Percentiles rank a stretch among this genome's conserved stretches.
phyloP scores from a whole-genome alignment of 2,329 filamentous ascomycete species.

The Thielaviopsis ethacetica region DNA sequence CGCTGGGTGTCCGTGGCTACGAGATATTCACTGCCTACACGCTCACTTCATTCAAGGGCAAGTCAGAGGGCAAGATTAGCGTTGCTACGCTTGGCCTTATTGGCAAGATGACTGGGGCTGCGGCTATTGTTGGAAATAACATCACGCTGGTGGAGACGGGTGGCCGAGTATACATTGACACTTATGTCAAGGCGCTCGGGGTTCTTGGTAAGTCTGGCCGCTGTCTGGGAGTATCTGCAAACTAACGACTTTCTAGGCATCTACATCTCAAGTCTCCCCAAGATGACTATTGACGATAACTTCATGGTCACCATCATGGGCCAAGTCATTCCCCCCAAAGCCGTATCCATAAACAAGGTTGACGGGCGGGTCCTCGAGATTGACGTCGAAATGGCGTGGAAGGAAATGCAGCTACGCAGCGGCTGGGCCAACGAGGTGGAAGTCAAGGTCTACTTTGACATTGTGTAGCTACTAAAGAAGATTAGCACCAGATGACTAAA shows the following conservation, averaged over 20 bases:
- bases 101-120: conserved; percentile 79
- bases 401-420: conserved; percentile 48
- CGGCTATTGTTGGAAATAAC: conserved; percentile 51
- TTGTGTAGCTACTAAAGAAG: conserved; percentile 16
- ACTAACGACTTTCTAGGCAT: conserved; percentile 33
- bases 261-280: conserved; percentile 55
- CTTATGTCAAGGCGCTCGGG: conserved; percentile 66
- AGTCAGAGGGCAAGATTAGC: conserved; percentile 23
- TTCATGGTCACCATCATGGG: conserved; percentile 64
- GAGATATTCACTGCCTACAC: conserved; percentile 70
- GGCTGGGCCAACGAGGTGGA: conserved; percentile 71
- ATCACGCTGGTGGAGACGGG: conserved; percentile 34
- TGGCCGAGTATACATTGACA: conserved; percentile 46
- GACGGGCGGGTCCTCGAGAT: conserved; percentile 52
- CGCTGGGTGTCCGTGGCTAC: conserved; percentile 50
- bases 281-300: conserved; percentile 42
- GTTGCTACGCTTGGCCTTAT: conserved; percentile 63
- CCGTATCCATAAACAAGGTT: conserved; percentile 40
- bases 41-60: conserved; percentile 38
- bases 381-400: conserved; percentile 64
- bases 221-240: background rate
- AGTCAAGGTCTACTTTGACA: conserved; percentile 42
- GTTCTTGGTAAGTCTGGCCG: conserved; percentile 39
- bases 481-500: background rate
- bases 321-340: conserved; percentile 47